phyloP scores from a whole-genome alignment of 2,329 filamentous ascomycete genomes.

The Cyclaneusma minus region DNA sequence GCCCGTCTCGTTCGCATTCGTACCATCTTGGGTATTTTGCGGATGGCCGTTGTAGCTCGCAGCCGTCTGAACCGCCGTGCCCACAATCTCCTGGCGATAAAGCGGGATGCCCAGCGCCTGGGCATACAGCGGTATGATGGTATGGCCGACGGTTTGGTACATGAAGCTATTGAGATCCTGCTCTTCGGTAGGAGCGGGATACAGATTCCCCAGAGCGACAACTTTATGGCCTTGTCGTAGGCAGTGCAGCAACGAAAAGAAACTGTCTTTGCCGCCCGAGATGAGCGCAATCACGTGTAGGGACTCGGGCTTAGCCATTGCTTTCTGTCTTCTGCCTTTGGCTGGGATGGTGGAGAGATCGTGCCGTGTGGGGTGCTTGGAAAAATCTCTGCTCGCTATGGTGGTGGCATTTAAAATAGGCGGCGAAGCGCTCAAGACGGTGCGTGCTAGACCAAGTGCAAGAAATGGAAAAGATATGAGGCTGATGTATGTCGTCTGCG shows the following conservation, averaged over 20 bases:
- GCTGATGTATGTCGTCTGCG: too few species aligned
- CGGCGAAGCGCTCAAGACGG: not conserved
- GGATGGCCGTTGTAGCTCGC: conserved; percentile 59
- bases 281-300: conserved; percentile 80
- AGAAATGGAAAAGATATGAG: too few species aligned
- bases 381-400: too few species aligned
- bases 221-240: conserved; percentile 70
- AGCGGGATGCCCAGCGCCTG: conserved; percentile 66
- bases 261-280: conserved; percentile 93
- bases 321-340: too few species aligned
- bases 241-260: conserved; percentile 87
- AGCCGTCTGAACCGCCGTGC: conserved; percentile 52
- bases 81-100: conserved; percentile 64
- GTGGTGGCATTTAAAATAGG: conserved; percentile 1
- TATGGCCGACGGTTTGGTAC: conserved; percentile 96
- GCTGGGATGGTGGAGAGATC: not conserved
- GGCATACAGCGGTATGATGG: conserved; percentile 72
- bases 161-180: conserved; percentile 91
- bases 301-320: conserved; percentile 21
- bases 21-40: conserved; percentile 14
- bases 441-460: too few species aligned
- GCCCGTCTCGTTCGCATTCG: conserved; percentile 9
- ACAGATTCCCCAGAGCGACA: conserved; percentile 78
- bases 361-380: not conserved
- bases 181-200: conserved; percentile 38